These are phyloP conservation scores for Acanthamoeba lenticulata DNA, from an alignment of 208 protist species.

Conservation along the genomic window DNA sequence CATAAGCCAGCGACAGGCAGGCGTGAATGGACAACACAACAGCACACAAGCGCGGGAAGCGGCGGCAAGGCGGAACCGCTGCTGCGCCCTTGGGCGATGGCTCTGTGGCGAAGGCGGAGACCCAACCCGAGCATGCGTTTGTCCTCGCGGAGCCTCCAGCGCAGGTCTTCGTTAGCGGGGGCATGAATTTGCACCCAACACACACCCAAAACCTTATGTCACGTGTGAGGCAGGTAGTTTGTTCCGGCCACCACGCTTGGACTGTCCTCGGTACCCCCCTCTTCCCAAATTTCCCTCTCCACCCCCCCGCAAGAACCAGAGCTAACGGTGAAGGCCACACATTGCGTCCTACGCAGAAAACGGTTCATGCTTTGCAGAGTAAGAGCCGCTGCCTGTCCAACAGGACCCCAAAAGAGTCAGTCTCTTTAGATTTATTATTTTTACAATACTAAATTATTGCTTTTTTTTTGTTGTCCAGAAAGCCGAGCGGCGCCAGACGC, in stretches of 20 bases:
- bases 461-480: background rate
- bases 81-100: too few species aligned
- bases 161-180: background rate
- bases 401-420: background rate
- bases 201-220: background rate
- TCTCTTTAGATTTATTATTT: background rate
- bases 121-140: background rate
- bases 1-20: too few species aligned
- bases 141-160: background rate
- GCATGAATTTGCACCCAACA: background rate
- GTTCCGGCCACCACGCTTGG: background rate
- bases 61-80: too few species aligned
- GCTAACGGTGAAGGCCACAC: too few species aligned
- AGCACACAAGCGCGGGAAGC: too few species aligned
- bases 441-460: background rate
- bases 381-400: background rate
- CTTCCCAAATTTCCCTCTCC: background rate
- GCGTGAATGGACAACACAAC: too few species aligned
- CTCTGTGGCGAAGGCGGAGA: background rate
- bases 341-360: background rate
- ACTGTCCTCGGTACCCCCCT: background rate
- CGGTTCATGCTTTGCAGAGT: background rate
- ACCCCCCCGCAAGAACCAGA: too few species aligned
- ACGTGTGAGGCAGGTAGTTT: background rate
- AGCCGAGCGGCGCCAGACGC: background rate